phyloP scores from a whole-genome alignment of 495 filamentous ascomycete species.

The Penicillium macrosclerotiorum region DNA sequence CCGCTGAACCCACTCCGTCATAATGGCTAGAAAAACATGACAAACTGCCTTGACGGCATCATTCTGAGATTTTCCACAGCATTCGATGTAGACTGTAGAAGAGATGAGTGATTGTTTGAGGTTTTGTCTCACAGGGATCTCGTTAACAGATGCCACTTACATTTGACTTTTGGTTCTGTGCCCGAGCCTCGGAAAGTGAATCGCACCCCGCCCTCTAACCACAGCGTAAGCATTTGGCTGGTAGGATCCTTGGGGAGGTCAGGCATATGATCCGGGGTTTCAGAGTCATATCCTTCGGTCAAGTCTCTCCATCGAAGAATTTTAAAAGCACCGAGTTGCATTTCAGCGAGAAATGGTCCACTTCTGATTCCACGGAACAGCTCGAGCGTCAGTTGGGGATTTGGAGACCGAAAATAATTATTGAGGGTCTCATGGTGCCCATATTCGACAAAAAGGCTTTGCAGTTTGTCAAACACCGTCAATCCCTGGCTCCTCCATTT shows the following conservation, averaged over 20 bases:
- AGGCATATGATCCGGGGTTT: slow-evolving; percentile 51
- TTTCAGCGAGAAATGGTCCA: slow-evolving; percentile 42
- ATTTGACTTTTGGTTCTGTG: slow-evolving; percentile 69
- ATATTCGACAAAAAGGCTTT: slow-evolving; percentile 57
- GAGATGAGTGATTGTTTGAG: slow-evolving; percentile 2
- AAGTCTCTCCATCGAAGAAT: slow-evolving; percentile 67
- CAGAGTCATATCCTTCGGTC: slow-evolving; percentile 63
- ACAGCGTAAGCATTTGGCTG: slow-evolving; percentile 72
- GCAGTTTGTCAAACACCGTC: slow-evolving; percentile 58
- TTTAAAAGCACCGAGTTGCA: slow-evolving; percentile 46
- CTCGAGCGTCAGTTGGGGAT: slow-evolving; percentile 45
- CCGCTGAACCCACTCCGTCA: slow-evolving; percentile 57
- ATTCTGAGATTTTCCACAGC: slow-evolving; percentile 42
- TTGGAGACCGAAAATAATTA: slow-evolving; percentile 64
- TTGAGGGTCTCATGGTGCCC: slow-evolving; percentile 68
- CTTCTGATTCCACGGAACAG: slow-evolving; percentile 57
- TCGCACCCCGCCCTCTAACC: slow-evolving; percentile 55
- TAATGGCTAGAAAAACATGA: slow-evolving; percentile 49
- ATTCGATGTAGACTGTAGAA: slow-evolving; percentile 55
- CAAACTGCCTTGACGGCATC: slow-evolving; percentile 53
- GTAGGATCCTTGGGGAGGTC: slow-evolving; percentile 56
- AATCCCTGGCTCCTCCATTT: slow-evolving; percentile 54
- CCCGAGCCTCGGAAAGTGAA: slow-evolving; percentile 69
- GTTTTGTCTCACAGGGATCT: too few species aligned
- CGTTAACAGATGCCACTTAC: slow-evolving; percentile 33